These are phyloP conservation scores for Canna indica DNA, from an alignment of 176 grass and related monocot genomes.

Conservation along the genomic window DNA sequence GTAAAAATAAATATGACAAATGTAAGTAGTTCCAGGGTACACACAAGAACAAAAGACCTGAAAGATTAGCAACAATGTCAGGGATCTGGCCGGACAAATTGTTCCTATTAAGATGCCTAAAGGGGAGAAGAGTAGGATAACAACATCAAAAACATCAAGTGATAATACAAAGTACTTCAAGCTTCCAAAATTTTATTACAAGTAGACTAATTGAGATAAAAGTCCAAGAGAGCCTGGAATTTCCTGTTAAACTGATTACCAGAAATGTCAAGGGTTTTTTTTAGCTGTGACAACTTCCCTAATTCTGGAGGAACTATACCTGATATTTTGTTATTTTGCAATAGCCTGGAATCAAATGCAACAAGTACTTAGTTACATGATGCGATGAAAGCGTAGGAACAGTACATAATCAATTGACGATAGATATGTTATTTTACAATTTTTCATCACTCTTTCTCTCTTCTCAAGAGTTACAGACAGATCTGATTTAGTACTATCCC, in stretches of 20 bases:
- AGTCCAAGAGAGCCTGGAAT: slow-evolving; percentile 77
- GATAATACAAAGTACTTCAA: not conserved
- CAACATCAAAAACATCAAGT: not conserved
- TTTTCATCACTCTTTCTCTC: not conserved
- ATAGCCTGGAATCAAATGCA: slow-evolving; percentile 40
- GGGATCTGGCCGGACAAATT: slow-evolving; percentile 78
- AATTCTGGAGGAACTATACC: slow-evolving; percentile 71
- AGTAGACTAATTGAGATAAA: slow-evolving; percentile 67
- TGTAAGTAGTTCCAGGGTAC: slow-evolving; percentile 21
- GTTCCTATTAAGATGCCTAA: slow-evolving; percentile 78
- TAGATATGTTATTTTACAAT: not conserved
- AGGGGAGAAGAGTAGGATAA: not conserved
- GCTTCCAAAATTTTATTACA: slow-evolving; percentile 39
- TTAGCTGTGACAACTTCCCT: slow-evolving; percentile 65
- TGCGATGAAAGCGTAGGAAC: too few species aligned
- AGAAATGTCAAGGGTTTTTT: slow-evolving; percentile 83
- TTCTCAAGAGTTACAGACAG: not conserved
- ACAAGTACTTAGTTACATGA: not conserved
- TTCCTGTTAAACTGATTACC: slow-evolving; percentile 70
- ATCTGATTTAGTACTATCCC: not conserved
- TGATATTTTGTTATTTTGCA: slow-evolving; percentile 93
- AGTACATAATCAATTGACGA: not conserved
- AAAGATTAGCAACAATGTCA: slow-evolving; percentile 68
- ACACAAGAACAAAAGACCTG: slow-evolving; percentile 92
- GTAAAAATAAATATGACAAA: slow-evolving; percentile 10